Conservation (phyloP, 129 eudicot species). For the Pulicaria dysenterica region DNA sequence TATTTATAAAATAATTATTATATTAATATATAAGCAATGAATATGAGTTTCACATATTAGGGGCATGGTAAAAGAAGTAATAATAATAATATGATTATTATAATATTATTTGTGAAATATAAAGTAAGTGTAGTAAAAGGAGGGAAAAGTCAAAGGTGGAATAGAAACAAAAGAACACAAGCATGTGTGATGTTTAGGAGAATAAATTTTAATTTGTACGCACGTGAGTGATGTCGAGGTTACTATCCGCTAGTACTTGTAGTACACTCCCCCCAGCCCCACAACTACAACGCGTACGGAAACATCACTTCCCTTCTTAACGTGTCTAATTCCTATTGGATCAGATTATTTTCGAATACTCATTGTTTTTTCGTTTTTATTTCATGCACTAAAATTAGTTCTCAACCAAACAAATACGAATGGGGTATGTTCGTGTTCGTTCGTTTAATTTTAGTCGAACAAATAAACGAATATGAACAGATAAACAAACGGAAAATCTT, state of each 20-base stretch:
- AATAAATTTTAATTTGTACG: constrained; percentile 28
- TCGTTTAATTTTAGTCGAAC: too few relatives aligned
- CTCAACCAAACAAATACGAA: too few relatives aligned
- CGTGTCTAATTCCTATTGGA: constrained; percentile 14
- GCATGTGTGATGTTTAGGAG: constrained; percentile 30
- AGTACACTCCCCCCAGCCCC: neutral
- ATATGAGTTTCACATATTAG: too few relatives aligned
- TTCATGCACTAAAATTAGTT: too few relatives aligned
- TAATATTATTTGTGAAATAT: neutral
- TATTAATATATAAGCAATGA: too few relatives aligned
- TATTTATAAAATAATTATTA: too few relatives aligned
- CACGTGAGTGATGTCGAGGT: constrained; percentile 35
- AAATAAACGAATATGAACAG: too few relatives aligned
- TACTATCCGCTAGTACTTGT: constrained; percentile 18
- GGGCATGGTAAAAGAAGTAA: too few relatives aligned
- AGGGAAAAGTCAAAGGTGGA: constrained; percentile 21
- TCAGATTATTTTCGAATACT: too few relatives aligned
- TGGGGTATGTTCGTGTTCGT: too few relatives aligned
- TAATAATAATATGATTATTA: neutral
- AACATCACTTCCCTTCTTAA: constrained; percentile 19
- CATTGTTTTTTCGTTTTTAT: neutral
- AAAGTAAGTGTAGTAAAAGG: neutral
- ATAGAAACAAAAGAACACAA: constrained; percentile 18
- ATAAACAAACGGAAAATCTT: too few relatives aligned
- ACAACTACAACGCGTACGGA: neutral